Evolutionary conservation across 164 flowering plant genomes (phyloP).

Genomic region (Dillenia turbinata): DNA sequence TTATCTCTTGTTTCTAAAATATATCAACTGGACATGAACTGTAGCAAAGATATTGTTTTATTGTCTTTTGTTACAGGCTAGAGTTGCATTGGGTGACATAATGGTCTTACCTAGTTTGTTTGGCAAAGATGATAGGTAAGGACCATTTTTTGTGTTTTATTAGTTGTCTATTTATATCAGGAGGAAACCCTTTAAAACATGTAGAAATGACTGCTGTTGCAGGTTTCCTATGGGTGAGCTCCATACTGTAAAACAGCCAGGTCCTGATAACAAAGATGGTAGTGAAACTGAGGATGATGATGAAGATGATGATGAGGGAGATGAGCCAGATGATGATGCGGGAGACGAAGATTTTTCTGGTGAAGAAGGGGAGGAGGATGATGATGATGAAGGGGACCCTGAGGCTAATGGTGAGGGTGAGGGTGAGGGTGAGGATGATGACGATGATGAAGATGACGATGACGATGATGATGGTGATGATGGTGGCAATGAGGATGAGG

Average conservation of each 20-base stretch:
- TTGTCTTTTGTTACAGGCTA: too few species aligned
- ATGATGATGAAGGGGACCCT: conserved; percentile 35
- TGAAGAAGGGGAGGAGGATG: too few species aligned
- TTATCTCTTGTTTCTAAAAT: too few species aligned
- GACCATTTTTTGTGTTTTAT: too few species aligned
- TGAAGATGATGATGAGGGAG: conserved; percentile 30
- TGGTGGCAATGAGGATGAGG: conserved; percentile 10
- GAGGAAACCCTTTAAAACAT: too few species aligned
- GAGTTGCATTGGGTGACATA: too few species aligned
- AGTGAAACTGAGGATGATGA: conserved; percentile 46
- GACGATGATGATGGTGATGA: too few species aligned
- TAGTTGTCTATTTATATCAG: too few species aligned
- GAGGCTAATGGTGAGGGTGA: conserved; percentile 32
- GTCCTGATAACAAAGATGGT: conserved; percentile 33
- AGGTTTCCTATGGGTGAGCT: conserved; percentile 38
- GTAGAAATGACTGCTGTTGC: background rate
- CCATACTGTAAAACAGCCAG: conserved; percentile 21
- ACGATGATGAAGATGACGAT: conserved; percentile 9
- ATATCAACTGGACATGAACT: too few species aligned
- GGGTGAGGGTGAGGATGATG: conserved; percentile 28
- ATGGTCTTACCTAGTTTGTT: too few species aligned
- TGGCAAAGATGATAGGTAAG: too few species aligned
- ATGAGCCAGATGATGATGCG: conserved; percentile 22
- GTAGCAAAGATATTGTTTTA: too few species aligned
- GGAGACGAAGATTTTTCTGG: conserved; percentile 47